A percentile compares a stretch with the other conserved stretches of the same genome.
Conservation (phyloP, 2,329 filamentous ascomycete species). For the Cucurbitaria berberidis region DNA sequence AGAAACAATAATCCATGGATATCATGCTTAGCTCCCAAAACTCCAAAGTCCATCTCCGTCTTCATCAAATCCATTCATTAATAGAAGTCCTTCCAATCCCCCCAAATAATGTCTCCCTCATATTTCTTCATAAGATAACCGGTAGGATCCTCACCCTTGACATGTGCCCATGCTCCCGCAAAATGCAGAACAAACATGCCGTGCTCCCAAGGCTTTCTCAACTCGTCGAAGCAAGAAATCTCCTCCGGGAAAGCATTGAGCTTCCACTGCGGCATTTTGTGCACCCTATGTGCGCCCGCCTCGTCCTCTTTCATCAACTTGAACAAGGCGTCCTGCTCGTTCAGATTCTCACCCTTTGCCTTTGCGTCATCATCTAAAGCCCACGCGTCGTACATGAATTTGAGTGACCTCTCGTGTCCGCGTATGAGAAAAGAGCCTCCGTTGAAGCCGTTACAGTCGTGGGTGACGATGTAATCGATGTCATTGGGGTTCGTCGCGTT, state of each 20-base stretch:
- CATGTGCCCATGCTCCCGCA: slow-evolving; percentile 51
- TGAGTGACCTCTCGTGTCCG: slow-evolving; percentile 42
- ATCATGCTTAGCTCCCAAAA: slow-evolving; percentile 3
- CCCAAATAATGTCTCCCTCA: slow-evolving; percentile 40
- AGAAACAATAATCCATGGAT: neutral
- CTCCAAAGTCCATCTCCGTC: neutral
- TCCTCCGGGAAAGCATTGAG: slow-evolving; percentile 51
- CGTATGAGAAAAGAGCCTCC: slow-evolving; percentile 49
- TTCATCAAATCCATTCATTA: neutral
- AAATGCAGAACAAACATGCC: slow-evolving; percentile 51
- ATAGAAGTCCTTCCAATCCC: slow-evolving; percentile 42
- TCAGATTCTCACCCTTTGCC: slow-evolving; percentile 30
- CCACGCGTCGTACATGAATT: slow-evolving; percentile 41
- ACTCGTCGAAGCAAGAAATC: slow-evolving; percentile 47
- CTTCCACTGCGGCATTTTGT: slow-evolving; percentile 46
- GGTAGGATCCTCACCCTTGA: slow-evolving; percentile 48
- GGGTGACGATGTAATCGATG: slow-evolving; percentile 48
- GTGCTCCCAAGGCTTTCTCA: slow-evolving; percentile 35
- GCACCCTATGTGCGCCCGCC: slow-evolving; percentile 22
- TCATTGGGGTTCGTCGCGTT: slow-evolving; percentile 38
- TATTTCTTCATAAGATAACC: slow-evolving; percentile 50
- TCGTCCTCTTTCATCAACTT: slow-evolving; percentile 40
- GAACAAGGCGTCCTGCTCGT: slow-evolving; percentile 50
- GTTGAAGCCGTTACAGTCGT: slow-evolving; percentile 51
- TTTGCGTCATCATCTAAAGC: slow-evolving; percentile 33